phyloP scores from a whole-genome alignment of 345 rosid genomes.

The Ceriops decandra region DNA sequence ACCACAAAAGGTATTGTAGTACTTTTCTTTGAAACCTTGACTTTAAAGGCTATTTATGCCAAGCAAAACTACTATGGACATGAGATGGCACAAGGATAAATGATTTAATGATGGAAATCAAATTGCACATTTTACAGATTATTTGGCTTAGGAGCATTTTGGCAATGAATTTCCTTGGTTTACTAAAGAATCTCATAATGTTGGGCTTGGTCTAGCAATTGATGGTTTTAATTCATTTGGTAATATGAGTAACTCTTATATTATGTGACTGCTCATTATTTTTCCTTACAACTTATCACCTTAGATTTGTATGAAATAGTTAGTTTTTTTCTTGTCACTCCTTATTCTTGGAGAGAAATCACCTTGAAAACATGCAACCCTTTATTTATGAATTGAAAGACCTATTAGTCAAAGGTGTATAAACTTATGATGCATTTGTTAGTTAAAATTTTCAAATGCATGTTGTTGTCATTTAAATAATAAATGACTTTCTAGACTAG shows the following conservation, averaged over 20 bases:
- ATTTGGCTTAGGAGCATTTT: background rate
- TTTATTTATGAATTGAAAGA: slow-evolving; percentile 3
- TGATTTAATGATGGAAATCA: background rate
- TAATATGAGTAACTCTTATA: background rate
- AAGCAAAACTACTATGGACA: background rate
- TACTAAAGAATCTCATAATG: background rate
- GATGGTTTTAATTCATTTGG: slow-evolving; percentile 3
- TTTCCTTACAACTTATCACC: too few species aligned
- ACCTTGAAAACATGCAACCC: background rate
- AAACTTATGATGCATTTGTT: background rate
- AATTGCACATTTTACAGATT: background rate
- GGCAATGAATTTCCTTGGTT: background rate
- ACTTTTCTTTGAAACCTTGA: background rate
- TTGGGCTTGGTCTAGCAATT: background rate
- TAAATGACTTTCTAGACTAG: slow-evolving; percentile 10
- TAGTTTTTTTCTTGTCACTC: too few species aligned
- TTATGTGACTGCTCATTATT: slow-evolving; percentile 1
- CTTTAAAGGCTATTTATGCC: slow-evolving; percentile 4
- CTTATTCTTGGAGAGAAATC: too few species aligned
- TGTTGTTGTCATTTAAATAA: background rate
- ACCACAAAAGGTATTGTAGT: background rate
- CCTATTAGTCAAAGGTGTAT: background rate
- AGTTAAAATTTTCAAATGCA: background rate
- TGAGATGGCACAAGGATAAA: slow-evolving; percentile 3
- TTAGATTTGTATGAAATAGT: too few species aligned